Percentiles rank a stretch among this genome's conserved stretches.
Conservation (phyloP, 179 eudicot species). For the Dionaea muscipula region DNA sequence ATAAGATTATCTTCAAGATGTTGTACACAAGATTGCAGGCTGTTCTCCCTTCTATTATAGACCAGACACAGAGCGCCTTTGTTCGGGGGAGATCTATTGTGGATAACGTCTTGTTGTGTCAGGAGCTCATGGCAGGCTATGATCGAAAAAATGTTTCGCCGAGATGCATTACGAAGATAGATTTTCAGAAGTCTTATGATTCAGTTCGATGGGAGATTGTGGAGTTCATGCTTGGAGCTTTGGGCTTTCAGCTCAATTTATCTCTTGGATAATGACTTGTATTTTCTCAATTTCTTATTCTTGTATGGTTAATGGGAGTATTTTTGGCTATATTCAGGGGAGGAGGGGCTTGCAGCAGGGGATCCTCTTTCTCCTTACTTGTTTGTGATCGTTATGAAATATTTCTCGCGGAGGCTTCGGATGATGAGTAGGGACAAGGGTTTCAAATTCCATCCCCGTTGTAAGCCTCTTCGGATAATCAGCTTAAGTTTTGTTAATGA, state of each 20-base stretch:
- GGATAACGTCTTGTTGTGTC: neutral
- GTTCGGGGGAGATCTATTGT: neutral
- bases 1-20: neutral
- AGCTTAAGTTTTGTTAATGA: too few species aligned
- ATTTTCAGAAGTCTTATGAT: neutral
- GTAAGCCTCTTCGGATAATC: too few species aligned
- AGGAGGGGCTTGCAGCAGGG: neutral
- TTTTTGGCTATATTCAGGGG: neutral
- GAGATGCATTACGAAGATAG: neutral
- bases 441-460: too few species aligned
- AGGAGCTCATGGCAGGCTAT: neutral
- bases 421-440: too few species aligned
- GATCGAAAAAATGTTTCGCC: neutral
- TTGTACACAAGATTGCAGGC: neutral
- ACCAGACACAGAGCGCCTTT: neutral
- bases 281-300: neutral
- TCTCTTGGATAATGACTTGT: neutral
- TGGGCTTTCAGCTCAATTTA: neutral
- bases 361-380: neutral
- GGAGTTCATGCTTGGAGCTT: neutral
- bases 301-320: neutral
- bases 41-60: neutral
- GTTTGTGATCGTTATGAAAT: neutral
- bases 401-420: neutral
- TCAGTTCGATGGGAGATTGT: neutral